Evolutionary conservation across 2,329 filamentous ascomycete genomes (phyloP), one percentile per base, ranked within the genome.

Genomic region (Diplodia scrobiculata): DNA sequence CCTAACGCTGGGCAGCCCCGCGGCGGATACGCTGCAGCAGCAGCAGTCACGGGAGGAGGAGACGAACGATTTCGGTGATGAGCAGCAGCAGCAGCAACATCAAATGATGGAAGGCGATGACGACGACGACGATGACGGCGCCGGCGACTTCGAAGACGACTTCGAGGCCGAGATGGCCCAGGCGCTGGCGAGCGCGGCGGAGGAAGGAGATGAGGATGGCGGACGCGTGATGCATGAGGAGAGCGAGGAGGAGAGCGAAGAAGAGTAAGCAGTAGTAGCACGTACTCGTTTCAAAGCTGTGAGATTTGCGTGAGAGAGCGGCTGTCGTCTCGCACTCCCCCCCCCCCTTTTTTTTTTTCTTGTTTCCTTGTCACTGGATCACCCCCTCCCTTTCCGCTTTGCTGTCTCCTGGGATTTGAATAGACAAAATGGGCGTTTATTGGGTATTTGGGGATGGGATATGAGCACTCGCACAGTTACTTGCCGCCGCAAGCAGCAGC

Each of bases 221-320:
- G 62, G 45, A 1, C 29, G 17, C 5, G 66, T 58, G 52, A 75
- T 71, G 41, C 75, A 72, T 10, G 76, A 72, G 29, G 76, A 77
- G 11, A 76, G 74, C 50, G 68, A 68, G 52, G 78, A 78, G 68
- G 79, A 81, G 69, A 80, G 79, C 67, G 80, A 82, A 65, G 79
- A 81, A 68, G 79, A 81, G 69, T 76, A 66, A 63, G 11, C 25
- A 25, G 25, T 4, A 25, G 25, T 4, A 25, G 25, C 21, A 25
- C 21, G 21, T 52, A 7, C 34, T 7, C 7, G 29, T 32, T 32
- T 32, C 5, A 9, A 32, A 32, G 29, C 5, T 9, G 29, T 32
- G 29, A 32, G 29, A 32, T 32, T 7, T 9, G 5, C 1, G 29
- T 6, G 5, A 7, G 29, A 32, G 29, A 32, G 29, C 5, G 29